Evolutionary conservation across 768 basidiomycete genomes (phyloP).

Genomic region (Tricholoma flavovirens): DNA sequence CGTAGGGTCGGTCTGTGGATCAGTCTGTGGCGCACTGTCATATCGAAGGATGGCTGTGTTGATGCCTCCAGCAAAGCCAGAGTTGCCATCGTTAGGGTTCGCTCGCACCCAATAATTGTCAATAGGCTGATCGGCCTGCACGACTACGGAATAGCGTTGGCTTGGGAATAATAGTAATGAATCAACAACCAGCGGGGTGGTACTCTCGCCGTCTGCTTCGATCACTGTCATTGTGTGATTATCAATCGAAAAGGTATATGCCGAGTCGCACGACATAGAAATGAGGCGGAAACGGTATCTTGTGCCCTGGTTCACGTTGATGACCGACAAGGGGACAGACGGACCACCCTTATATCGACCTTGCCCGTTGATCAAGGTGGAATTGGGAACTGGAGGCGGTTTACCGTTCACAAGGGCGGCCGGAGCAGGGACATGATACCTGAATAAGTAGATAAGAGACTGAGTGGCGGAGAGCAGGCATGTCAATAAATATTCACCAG

Average conservation of each 20-base stretch:
- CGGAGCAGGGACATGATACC: not conserved
- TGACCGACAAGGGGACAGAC: constrained; percentile 23
- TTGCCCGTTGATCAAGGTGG: constrained; percentile 32
- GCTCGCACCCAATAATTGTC: constrained; percentile 49
- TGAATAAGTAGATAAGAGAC: not conserved
- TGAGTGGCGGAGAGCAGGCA: not conserved
- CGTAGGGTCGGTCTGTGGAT: constrained; percentile 6
- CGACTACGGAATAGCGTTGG: constrained; percentile 28
- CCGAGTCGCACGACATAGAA: constrained; percentile 27
- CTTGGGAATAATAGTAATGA: constrained; percentile 35
- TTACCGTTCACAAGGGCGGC: not conserved
- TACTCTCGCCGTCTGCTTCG: constrained; percentile 43
- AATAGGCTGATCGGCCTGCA: constrained; percentile 38
- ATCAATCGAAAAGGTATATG: constrained; percentile 40
- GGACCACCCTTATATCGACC: constrained; percentile 29
- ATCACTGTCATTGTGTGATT: constrained; percentile 45
- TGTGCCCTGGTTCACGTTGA: constrained; percentile 27
- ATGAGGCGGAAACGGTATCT: constrained; percentile 37
- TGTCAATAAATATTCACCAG: constrained; percentile 20
- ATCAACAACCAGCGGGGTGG: constrained; percentile 36
- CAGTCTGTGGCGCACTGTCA: constrained; percentile 29
- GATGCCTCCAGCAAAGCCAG: constrained; percentile 28
- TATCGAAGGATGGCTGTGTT: constrained; percentile 51
- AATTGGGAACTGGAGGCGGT: constrained; percentile 1
- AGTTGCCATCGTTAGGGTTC: constrained; percentile 16